Percentiles rank a stretch among this genome's conserved stretches.
phyloP scores from a whole-genome alignment of 768 basidiomycete genomes.

The Auriscalpium vulgare region DNA sequence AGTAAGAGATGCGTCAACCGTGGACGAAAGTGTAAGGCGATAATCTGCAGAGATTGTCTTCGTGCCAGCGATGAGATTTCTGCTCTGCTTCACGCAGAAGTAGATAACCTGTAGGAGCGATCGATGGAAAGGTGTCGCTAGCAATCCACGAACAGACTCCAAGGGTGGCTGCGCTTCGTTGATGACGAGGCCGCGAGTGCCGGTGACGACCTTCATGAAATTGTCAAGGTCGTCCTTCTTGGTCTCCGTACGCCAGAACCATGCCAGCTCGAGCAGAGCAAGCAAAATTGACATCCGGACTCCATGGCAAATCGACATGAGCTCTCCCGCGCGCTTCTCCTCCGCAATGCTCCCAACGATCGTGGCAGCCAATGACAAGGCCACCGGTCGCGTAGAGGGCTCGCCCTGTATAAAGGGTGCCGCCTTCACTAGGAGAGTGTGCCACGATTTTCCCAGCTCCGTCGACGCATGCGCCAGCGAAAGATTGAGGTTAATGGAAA shows the following conservation, averaged over 20 bases:
- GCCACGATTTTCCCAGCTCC: constrained; percentile 71
- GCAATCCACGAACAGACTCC: constrained; percentile 58
- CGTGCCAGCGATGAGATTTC: constrained; percentile 38
- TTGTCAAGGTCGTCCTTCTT: constrained; percentile 28
- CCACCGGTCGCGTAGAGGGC: constrained; percentile 40
- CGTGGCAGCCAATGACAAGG: constrained; percentile 50
- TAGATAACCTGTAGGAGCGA: constrained; percentile 74
- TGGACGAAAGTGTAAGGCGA: constrained; percentile 47
- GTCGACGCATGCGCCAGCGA: constrained; percentile 78
- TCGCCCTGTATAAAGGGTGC: constrained; percentile 60
- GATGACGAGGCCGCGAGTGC: constrained; percentile 55
- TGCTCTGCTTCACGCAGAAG: constrained; percentile 62
- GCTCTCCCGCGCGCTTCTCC: constrained; percentile 70
- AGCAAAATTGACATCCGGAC: constrained; percentile 68
- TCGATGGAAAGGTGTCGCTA: constrained; percentile 69
- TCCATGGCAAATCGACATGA: constrained; percentile 78
- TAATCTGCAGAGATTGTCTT: constrained; percentile 53
- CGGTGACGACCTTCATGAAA: constrained; percentile 55
- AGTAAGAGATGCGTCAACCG: constrained; percentile 53
- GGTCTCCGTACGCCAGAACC: constrained; percentile 58
- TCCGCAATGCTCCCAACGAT: constrained; percentile 59
- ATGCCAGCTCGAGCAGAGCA: constrained; percentile 69
- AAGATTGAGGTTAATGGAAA: constrained; percentile 80
- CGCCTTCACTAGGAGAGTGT: constrained; percentile 55
- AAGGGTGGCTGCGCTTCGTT: constrained; percentile 72